phyloP scores from a whole-genome alignment of 1,284 basidiomycete genomes.

The Pseudozyma hubeiensis region DNA sequence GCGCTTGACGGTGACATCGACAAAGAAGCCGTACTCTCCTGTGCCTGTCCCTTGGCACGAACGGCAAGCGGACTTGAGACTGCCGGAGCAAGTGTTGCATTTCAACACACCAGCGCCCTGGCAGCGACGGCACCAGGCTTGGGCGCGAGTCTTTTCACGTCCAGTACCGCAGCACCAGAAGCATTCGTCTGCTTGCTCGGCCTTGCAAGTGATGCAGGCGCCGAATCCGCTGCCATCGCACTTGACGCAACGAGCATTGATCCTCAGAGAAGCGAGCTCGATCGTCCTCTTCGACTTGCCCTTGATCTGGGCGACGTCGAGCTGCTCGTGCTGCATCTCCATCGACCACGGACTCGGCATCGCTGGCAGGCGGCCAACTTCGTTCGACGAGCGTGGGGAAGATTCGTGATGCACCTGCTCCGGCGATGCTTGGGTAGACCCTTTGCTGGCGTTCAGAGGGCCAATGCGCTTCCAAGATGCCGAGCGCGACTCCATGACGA shows the following conservation, averaged over 20 bases:
- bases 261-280: slow-evolving; percentile 50
- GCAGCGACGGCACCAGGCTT: slow-evolving; percentile 51
- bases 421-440: neutral
- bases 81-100: slow-evolving; percentile 53
- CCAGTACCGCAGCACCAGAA: slow-evolving; percentile 61
- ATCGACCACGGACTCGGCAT: slow-evolving; percentile 57
- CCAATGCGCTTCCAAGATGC: slow-evolving; percentile 47
- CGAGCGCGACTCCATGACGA: slow-evolving; percentile 54
- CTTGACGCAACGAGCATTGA: slow-evolving; percentile 42
- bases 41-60: slow-evolving; percentile 51
- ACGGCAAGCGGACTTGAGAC: slow-evolving; percentile 36
- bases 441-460: slow-evolving; percentile 15
- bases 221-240: slow-evolving; percentile 39
- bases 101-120: slow-evolving; percentile 51
- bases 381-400: slow-evolving; percentile 4
- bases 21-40: slow-evolving; percentile 52
- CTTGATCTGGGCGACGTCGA: slow-evolving; percentile 47
- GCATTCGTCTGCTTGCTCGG: slow-evolving; percentile 54
- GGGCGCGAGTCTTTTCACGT: slow-evolving; percentile 44
- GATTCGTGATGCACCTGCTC: neutral
- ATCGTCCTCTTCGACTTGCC: slow-evolving; percentile 53
- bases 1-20: slow-evolving; percentile 53
- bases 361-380: slow-evolving; percentile 24
- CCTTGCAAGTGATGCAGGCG: slow-evolving; percentile 48
- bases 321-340: slow-evolving; percentile 50